Conservation (phyloP, 805 yeast genomes). For the Alloascoidea hylecoeti region DNA sequence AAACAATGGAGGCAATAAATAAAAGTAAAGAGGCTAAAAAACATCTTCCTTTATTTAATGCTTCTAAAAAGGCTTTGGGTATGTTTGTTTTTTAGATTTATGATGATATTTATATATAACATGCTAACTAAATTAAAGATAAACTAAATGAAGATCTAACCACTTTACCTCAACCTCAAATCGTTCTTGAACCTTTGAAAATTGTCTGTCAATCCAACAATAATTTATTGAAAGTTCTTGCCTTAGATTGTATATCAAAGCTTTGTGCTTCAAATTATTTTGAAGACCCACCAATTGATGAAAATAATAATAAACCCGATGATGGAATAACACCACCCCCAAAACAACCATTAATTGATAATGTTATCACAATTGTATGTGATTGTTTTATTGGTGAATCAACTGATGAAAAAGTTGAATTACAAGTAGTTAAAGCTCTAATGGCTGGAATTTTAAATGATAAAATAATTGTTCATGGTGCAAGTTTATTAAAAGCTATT, state of each 20-base stretch:
- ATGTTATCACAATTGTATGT: conserved; percentile 73
- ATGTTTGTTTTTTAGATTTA: conserved; percentile 6
- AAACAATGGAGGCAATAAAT: conserved; percentile 43
- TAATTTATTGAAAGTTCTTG: conserved; percentile 50
- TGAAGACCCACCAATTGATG: conserved; percentile 26
- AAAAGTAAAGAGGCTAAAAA: conserved; percentile 47
- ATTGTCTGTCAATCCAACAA: conserved; percentile 57
- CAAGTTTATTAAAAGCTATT: conserved; percentile 74
- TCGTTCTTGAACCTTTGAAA: conserved; percentile 70
- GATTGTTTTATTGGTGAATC: conserved; percentile 86
- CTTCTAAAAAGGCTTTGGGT: conserved; percentile 19
- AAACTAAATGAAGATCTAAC: conserved; percentile 13
- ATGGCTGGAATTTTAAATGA: conserved; percentile 80
- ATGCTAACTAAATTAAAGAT: conserved; percentile 14
- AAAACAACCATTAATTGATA: conserved; percentile 52
- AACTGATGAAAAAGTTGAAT: conserved; percentile 77
- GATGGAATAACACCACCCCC: conserved; percentile 37
- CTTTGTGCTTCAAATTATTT: conserved; percentile 77
- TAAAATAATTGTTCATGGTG: conserved; percentile 78
- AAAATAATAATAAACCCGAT: conserved; percentile 10
- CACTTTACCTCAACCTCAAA: conserved; percentile 26
- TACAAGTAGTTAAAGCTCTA: conserved; percentile 86
- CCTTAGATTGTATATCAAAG: conserved; percentile 80
- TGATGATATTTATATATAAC: conserved; percentile 17
- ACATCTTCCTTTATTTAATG: conserved; percentile 20